These are phyloP conservation scores for Barnettozyma populi DNA, from an alignment of 805 yeast genomes.

Conservation along the genomic window DNA sequence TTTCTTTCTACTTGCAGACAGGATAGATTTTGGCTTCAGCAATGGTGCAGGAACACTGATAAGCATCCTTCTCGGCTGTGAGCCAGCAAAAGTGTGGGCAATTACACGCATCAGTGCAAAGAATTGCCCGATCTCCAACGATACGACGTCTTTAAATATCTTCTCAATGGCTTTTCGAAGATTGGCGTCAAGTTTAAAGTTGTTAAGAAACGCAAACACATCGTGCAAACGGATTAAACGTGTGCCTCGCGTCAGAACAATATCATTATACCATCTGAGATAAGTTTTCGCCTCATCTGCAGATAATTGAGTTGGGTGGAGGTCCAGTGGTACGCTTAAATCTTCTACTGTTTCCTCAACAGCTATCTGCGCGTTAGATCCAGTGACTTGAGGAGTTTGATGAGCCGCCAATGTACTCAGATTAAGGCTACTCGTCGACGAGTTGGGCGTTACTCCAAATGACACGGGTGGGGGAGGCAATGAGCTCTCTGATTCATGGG, in stretches of 20 bases:
- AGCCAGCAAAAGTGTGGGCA: constrained; percentile 54
- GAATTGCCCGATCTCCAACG: constrained; percentile 83
- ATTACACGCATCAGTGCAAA: constrained; percentile 80
- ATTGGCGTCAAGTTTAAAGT: constrained; percentile 58
- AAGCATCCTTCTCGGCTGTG: constrained; percentile 47
- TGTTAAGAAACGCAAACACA: constrained; percentile 70
- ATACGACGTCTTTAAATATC: constrained; percentile 47
- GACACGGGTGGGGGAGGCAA: constrained; percentile 49
- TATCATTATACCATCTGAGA: constrained; percentile 89
- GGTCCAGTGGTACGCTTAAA: constrained; percentile 50
- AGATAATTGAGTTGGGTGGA: constrained; percentile 64
- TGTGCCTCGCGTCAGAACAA: constrained; percentile 64
- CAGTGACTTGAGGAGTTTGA: neutral
- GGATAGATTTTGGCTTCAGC: constrained; percentile 76
- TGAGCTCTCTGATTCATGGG: constrained; percentile 26
- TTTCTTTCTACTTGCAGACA: constrained; percentile 53
- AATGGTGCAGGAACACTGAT: constrained; percentile 55
- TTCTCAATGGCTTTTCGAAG: constrained; percentile 45
- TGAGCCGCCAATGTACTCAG: constrained; percentile 5
- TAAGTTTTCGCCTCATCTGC: constrained; percentile 78
- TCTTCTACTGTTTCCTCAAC: constrained; percentile 27
- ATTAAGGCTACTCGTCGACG: constrained; percentile 18
- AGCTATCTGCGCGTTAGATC: neutral
- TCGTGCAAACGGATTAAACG: constrained; percentile 67
- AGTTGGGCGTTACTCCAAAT: constrained; percentile 35